A percentile compares a stretch with the other conserved stretches of the same genome.
Evolutionary conservation across 2,329 filamentous ascomycete species (phyloP).

Genomic region (Colletotrichum agaves): DNA sequence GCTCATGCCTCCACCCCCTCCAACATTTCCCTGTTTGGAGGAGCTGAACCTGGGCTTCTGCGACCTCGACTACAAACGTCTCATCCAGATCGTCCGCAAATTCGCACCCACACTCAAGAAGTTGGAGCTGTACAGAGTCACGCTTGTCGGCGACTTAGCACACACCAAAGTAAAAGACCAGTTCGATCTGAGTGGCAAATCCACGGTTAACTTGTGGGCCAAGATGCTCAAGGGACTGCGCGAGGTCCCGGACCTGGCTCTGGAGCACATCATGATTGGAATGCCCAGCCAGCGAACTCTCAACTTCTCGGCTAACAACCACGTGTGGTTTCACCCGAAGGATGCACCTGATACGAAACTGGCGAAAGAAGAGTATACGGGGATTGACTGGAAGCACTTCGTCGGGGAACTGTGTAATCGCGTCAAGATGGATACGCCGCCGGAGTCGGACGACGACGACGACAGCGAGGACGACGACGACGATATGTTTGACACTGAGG

Average conservation of each 20-base stretch:
- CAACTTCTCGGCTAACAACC: neutral
- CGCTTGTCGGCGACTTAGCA: conserved; percentile 36
- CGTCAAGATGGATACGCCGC: conserved; percentile 30
- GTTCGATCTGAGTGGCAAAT: conserved; percentile 7
- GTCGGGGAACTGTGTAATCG: conserved; percentile 43
- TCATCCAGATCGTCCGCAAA: conserved; percentile 52
- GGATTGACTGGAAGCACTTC: conserved; percentile 50
- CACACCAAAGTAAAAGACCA: neutral
- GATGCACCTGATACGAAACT: neutral
- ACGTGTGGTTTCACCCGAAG: conserved; percentile 12
- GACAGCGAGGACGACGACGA: conserved; percentile 12
- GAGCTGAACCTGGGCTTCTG: conserved; percentile 57
- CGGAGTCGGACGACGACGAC: conserved; percentile 14
- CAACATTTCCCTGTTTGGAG: conserved; percentile 49
- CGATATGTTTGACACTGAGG: neutral
- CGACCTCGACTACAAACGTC: conserved; percentile 41
- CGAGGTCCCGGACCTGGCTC: conserved; percentile 45
- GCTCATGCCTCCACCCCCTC: conserved; percentile 38
- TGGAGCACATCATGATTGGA: conserved; percentile 48
- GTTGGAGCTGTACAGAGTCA: conserved; percentile 59
- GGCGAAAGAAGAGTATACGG: conserved; percentile 44
- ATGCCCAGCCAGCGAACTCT: conserved; percentile 41
- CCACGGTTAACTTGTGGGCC: conserved; percentile 50
- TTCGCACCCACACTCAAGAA: conserved; percentile 55
- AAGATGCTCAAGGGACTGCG: conserved; percentile 47